phyloP scores from a whole-genome alignment of 2,329 filamentous ascomycete species.

The Delphinella strobiligena region DNA sequence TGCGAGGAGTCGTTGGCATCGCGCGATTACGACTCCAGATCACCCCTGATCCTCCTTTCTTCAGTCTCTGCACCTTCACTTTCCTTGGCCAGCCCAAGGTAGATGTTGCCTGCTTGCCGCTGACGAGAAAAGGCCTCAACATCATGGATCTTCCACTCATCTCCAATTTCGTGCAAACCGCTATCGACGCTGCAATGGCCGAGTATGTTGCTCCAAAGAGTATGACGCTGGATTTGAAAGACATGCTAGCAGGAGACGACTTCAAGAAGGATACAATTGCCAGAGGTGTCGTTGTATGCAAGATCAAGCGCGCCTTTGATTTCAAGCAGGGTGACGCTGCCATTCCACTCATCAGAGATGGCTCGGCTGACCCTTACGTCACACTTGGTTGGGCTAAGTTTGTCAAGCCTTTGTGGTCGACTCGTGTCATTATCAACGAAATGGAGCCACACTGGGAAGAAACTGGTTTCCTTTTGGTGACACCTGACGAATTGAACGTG shows the following conservation, averaged over 20 bases:
- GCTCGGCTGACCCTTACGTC: conserved; percentile 58
- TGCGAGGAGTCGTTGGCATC: conserved; percentile 59
- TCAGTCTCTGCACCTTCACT: conserved; percentile 61
- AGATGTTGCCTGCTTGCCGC: conserved; percentile 55
- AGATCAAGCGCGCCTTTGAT: conserved; percentile 53
- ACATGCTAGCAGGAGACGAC: conserved; percentile 66
- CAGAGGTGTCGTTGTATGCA: conserved; percentile 53
- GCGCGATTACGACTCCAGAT: conserved; percentile 59
- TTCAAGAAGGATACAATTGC: conserved; percentile 63
- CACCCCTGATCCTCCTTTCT: conserved; percentile 65
- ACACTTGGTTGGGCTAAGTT: conserved; percentile 69
- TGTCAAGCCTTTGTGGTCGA: conserved; percentile 55
- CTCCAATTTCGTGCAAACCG: conserved; percentile 61
- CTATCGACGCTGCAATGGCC: conserved; percentile 60
- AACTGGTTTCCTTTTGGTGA: conserved; percentile 56
- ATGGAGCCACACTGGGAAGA: conserved; percentile 63
- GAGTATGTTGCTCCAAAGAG: conserved; percentile 69
- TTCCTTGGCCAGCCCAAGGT: conserved; percentile 66
- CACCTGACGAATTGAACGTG: conserved; percentile 59
- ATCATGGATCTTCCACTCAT: conserved; percentile 66
- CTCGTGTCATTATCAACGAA: conserved; percentile 51
- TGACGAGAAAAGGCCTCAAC: conserved; percentile 57
- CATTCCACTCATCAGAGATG: conserved; percentile 46
- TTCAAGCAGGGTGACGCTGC: conserved; percentile 61
- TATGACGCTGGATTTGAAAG: conserved; percentile 60